A percentile compares a stretch with the other conserved stretches of the same genome.
Evolutionary conservation across 139 green algal species (phyloP).

Genomic region (Chlorella ohadii): DNA sequence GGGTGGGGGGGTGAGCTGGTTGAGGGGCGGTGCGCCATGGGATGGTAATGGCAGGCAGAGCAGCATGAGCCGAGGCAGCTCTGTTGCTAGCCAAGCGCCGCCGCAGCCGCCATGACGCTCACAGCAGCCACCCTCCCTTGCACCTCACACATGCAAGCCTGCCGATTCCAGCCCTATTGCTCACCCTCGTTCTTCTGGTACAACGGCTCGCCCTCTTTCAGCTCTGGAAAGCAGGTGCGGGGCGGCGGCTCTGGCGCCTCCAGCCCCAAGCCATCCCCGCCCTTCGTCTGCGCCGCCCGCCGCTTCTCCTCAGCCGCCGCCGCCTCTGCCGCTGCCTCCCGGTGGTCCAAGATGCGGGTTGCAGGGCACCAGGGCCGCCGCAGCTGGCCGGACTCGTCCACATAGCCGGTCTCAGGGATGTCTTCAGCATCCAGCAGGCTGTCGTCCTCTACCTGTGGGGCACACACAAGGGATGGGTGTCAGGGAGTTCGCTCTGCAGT

Average conservation of each 20-base stretch:
- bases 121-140: no score
- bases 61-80: no score
- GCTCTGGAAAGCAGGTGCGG: slow-evolving; percentile 43
- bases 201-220: slow-evolving; percentile 53
- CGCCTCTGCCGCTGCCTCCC: slow-evolving; percentile 64
- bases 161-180: not conserved
- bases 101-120: no score
- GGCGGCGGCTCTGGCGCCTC: not conserved
- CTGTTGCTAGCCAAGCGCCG: no score
- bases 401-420: slow-evolving; percentile 50
- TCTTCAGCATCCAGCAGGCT: slow-evolving; percentile 58
- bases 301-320: slow-evolving; percentile 54
- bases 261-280: not conserved
- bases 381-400: slow-evolving; percentile 78
- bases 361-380: slow-evolving; percentile 80
- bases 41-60: no score
- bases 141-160: no score
- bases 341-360: slow-evolving; percentile 85
- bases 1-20: not conserved
- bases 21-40: no score
- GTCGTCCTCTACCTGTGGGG: slow-evolving; percentile 69
- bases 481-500: no score
- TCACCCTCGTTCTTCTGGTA: slow-evolving; percentile 80
- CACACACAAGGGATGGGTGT: slow-evolving; percentile 8
- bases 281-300: slow-evolving; percentile 18